Evolutionary conservation across 2,329 filamentous ascomycete genomes (phyloP), one percentile per base, ranked within the genome.

Genomic region (Drechmeria coniospora): DNA sequence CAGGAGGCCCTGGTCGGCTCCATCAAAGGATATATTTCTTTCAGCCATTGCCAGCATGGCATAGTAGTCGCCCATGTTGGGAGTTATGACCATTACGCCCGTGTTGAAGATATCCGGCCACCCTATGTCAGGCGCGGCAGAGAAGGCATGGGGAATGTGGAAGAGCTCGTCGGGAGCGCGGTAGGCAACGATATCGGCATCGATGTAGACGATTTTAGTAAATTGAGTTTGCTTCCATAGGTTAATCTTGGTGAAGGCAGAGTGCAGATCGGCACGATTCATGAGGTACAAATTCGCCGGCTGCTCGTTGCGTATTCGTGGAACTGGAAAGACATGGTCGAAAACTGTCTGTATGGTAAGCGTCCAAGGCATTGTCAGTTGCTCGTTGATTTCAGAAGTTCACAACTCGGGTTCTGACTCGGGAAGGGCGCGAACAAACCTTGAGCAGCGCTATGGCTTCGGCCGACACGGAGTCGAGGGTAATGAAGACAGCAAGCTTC

Each of bases 21-120:
- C 90, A 50, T 98, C 90, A 47, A 98, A 98, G 38, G 86, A 94
- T 48, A 87, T 80, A 15, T 86, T 86, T 30, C 75, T 66, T 41
- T 84, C 70, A 15, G 90, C 84, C 64, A 94, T 74, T 36, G 80
- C 81, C 37, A 74, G 63, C 47, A 98, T 65, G 23, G 82, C 79
- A 55, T 83, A 77, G 54, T 86, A 95, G 40, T 92, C 86, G 32
- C 77, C 79, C 67, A 86, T 63, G 53, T 87, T 79, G 19, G 90
- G 90, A 11, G 67, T 77, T 33, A 98, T 56, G 20, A 84, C 83
- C 83, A 98, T 92, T 42, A 98, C 74, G 45, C 90, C 90, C n/a
- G 80, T 84, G 56, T 98, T 98, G 72, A 95, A 95, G 35, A 86
- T 70, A 56, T 98, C 90, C 19, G 90, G 90, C 90, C 90, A 98